Evolutionary conservation across 768 basidiomycete genomes (phyloP), one percentile per base, ranked within the genome.

Genomic region (Nidularia sp.): DNA sequence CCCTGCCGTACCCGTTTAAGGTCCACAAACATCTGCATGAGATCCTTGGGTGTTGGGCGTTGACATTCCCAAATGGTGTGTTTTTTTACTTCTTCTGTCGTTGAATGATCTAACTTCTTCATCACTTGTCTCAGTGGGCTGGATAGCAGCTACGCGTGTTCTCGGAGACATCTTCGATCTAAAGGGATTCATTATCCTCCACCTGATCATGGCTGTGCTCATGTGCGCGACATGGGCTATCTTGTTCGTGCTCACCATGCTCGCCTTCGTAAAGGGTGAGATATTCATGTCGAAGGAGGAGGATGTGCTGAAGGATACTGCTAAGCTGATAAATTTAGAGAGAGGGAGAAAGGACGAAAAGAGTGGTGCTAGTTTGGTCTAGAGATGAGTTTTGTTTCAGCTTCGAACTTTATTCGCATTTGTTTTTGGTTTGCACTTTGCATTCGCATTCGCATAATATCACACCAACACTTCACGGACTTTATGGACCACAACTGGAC

Each of bases 1-100:
- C 71, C 33, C 52, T 77, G 18, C 75, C 75, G 15, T 77, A 75
- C 55, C 74, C 74, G 73, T 77, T 73, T 65, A 78, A 78, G 62
- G 56, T 77, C 34, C 70, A 77, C 61, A 77, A 74, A 60, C 59
- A 71, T 46, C 66, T 77, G 45, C 59, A 64, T 52, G 75, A 78
- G 51, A 78, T 77, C 49, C 68, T 78, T 18, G 74, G 75, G 53
- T 77, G 76, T 57, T 76, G 76, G 76, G 76, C 75, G 2, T 54
- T 77, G 48, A 76, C 75, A 0, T 77, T 77, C 60, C 75, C 75
- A 4, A 76, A 76, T 54, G 70, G 71, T 72, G 55, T 22, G 63
- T 51, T 33, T 45, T 33, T 53, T 29, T 3, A 1, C 44, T 41
- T 36, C 39, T n/a, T 13, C 10, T 44, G 42, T 39, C 29, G 34